Percentiles rank a stretch among this genome's conserved stretches.
These are phyloP conservation scores for Cystobasidium slooffiae DNA, from an alignment of 1,284 basidiomycete genomes.

Conservation along the genomic window DNA sequence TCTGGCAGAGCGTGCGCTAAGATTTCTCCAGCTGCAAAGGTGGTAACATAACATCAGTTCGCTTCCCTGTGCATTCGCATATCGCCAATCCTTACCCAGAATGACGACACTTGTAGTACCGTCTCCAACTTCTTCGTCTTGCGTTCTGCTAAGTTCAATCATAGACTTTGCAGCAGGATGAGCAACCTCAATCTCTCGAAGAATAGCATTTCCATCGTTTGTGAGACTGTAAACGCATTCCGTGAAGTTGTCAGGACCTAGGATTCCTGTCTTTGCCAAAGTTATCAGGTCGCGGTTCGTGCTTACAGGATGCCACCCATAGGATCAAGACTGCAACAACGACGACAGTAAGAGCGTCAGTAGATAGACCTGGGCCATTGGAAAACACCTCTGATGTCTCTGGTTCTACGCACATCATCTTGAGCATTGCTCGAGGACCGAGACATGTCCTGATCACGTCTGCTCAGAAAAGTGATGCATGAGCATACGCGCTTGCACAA, in stretches of 20 bases:
- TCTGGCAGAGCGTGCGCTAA: constrained; percentile 92
- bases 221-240: constrained; percentile 69
- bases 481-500: constrained; percentile 1
- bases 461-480: constrained; percentile 58
- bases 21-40: constrained; percentile 83
- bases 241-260: background rate
- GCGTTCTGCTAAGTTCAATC: constrained; percentile 96
- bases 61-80: background rate
- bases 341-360: background rate
- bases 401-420: constrained; percentile 76
- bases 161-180: constrained; percentile 99
- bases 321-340: constrained; percentile 59
- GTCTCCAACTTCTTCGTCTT: constrained; percentile 98
- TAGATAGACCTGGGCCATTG: background rate
- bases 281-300: too few relatives aligned
- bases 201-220: constrained; percentile 96
- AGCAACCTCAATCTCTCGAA: constrained; percentile 96
- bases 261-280: too few relatives aligned
- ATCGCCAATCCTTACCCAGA: constrained; percentile 67
- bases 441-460: constrained; percentile 99
- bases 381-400: background rate
- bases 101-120: constrained; percentile 98
- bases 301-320: constrained; percentile 94
- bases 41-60: background rate
- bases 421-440: constrained; percentile 96